phyloP scores from a whole-genome alignment of 371 early-diverging fungal genomes.

The Apophysomyces elegans region DNA sequence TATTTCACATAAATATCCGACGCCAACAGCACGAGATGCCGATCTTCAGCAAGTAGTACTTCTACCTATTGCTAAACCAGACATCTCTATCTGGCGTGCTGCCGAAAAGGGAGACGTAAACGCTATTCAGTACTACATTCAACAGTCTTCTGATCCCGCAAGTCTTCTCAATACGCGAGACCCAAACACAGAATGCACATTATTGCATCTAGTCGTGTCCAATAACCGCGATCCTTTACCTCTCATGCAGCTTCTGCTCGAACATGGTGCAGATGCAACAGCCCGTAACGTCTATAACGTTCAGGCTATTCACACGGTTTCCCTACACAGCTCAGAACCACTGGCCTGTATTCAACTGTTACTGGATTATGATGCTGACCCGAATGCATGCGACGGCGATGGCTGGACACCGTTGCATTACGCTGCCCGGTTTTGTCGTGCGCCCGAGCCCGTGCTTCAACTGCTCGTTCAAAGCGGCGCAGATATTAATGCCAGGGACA shows the following conservation, averaged over 20 bases:
- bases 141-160: slow-evolving; percentile 12
- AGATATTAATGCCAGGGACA: slow-evolving; percentile 49
- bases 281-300: slow-evolving; percentile 46
- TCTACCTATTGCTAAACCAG: neutral
- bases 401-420: slow-evolving; percentile 82
- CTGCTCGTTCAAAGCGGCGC: slow-evolving; percentile 46
- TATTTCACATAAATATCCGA: slow-evolving; percentile 10
- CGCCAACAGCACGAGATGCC: neutral
- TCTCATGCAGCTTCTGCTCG: slow-evolving; percentile 41
- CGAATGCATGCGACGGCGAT: slow-evolving; percentile 70
- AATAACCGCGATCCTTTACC: slow-evolving; percentile 38
- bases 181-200: slow-evolving; percentile 52
- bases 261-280: slow-evolving; percentile 54
- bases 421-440: slow-evolving; percentile 58
- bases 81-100: slow-evolving; percentile 32
- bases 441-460: slow-evolving; percentile 33
- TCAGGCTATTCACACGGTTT: slow-evolving; percentile 44
- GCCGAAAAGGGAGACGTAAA: slow-evolving; percentile 35
- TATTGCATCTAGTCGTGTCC: slow-evolving; percentile 49
- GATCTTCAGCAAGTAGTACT: slow-evolving; percentile 1
- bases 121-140: slow-evolving; percentile 28
- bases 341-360: slow-evolving; percentile 42
- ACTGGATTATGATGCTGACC: slow-evolving; percentile 40
- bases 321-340: slow-evolving; percentile 38
- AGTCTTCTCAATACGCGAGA: slow-evolving; percentile 50